Conservation (phyloP, 2,329 filamentous ascomycete genomes). For the Calonectria hawksworthii region DNA sequence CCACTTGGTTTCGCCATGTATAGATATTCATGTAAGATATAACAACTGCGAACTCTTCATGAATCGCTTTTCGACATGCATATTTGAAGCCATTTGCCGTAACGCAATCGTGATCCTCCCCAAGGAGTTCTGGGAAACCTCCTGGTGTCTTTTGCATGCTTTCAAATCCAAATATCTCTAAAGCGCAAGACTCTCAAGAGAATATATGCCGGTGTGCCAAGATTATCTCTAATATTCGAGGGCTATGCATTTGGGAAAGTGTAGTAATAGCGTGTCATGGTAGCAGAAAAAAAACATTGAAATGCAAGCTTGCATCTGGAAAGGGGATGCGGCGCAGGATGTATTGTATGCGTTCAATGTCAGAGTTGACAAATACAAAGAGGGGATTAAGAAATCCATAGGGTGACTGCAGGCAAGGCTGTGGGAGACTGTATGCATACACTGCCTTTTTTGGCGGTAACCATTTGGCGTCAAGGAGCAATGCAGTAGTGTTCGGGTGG, state of each 20-base stretch:
- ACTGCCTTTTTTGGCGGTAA: neutral
- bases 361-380: slow-evolving; percentile 3
- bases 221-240: neutral
- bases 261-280: neutral
- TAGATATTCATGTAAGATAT: neutral
- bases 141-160: slow-evolving; percentile 4
- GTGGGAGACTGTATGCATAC: neutral
- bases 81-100: slow-evolving; percentile 13
- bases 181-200: neutral
- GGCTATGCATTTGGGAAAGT: neutral
- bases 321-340: neutral
- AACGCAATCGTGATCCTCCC: slow-evolving; percentile 31
- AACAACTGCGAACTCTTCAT: neutral
- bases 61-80: neutral
- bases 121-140: slow-evolving; percentile 25
- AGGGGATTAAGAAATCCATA: neutral
- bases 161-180: neutral
- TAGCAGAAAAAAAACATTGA: neutral
- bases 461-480: slow-evolving; percentile 11
- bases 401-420: neutral
- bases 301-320: neutral
- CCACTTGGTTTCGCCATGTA: slow-evolving; percentile 2
- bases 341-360: neutral
- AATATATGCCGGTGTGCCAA: neutral
- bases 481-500: slow-evolving; percentile 24